Evolutionary conservation across 2,329 filamentous ascomycete genomes (phyloP).

Genomic region (Talaromyces sp.): DNA sequence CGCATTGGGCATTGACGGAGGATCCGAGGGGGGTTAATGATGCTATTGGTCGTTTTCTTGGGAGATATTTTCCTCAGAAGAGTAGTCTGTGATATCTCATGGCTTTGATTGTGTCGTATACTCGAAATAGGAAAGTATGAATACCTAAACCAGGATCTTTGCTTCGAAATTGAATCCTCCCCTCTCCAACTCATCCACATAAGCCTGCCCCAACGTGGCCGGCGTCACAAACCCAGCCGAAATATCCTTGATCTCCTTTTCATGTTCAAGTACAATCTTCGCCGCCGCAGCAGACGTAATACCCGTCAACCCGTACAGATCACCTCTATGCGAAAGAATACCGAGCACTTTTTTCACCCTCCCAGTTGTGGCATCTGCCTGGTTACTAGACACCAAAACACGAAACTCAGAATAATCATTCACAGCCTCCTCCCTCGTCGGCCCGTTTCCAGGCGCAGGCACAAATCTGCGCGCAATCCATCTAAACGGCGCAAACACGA

Average conservation of each 20-base stretch:
- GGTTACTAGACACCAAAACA: constrained; percentile 47
- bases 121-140: background rate
- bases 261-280: constrained; percentile 44
- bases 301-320: constrained; percentile 46
- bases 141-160: constrained; percentile 32
- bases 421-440: constrained; percentile 43
- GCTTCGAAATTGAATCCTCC: constrained; percentile 45
- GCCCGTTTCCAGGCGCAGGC: constrained; percentile 53
- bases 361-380: constrained; percentile 25
- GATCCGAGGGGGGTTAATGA: constrained; percentile 68
- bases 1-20: constrained; percentile 84
- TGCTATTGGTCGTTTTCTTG: constrained; percentile 67
- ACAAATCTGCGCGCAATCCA: constrained; percentile 50
- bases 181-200: constrained; percentile 46
- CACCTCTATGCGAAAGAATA: constrained; percentile 42
- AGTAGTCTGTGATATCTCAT: background rate
- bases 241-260: constrained; percentile 41
- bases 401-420: constrained; percentile 45
- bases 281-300: constrained; percentile 47
- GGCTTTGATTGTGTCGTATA: background rate
- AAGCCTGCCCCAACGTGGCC: constrained; percentile 48
- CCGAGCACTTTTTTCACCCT: constrained; percentile 43
- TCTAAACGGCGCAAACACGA: constrained; percentile 55
- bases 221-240: constrained; percentile 50
- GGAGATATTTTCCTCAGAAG: constrained; percentile 51